Percentiles rank a stretch among this genome's conserved stretches.
Evolutionary conservation across 805 yeast genomes (phyloP).

Genomic region (Barnettozyma botsteinii): DNA sequence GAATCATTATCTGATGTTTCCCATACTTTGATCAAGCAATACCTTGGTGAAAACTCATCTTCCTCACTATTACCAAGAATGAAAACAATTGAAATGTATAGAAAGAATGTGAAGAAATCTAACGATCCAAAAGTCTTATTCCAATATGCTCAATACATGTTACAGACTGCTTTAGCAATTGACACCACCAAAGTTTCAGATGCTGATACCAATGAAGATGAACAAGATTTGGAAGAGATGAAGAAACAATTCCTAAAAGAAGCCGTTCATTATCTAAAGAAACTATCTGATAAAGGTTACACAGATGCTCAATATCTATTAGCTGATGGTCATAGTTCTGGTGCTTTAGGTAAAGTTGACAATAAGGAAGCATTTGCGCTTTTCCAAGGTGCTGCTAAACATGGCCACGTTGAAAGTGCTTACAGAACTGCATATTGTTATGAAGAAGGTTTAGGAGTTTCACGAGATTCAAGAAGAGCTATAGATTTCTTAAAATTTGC

Average conservation of each 20-base stretch:
- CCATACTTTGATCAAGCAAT: slow-evolving; percentile 46
- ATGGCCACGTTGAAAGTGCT: slow-evolving; percentile 87
- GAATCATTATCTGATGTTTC: slow-evolving; percentile 44
- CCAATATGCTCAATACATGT: slow-evolving; percentile 85
- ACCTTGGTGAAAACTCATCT: slow-evolving; percentile 44
- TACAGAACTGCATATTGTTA: slow-evolving; percentile 88
- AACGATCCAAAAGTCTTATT: slow-evolving; percentile 84
- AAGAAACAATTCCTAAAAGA: slow-evolving; percentile 65
- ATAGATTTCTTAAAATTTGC: slow-evolving; percentile 80
- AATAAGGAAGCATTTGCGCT: slow-evolving; percentile 67
- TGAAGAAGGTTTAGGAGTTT: slow-evolving; percentile 91
- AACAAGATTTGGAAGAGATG: slow-evolving; percentile 28
- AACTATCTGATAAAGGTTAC: slow-evolving; percentile 72
- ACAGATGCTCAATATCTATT: slow-evolving; percentile 87
- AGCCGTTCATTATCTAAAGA: slow-evolving; percentile 63
- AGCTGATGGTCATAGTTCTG: slow-evolving; percentile 85
- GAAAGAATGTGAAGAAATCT: slow-evolving; percentile 77
- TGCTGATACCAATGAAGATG: slow-evolving; percentile 25
- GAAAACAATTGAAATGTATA: slow-evolving; percentile 81
- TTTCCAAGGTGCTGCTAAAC: slow-evolving; percentile 89
- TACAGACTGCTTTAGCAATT: slow-evolving; percentile 73
- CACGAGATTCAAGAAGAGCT: slow-evolving; percentile 82
- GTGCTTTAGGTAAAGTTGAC: slow-evolving; percentile 77
- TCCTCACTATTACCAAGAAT: slow-evolving; percentile 60
- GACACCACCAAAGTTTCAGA: slow-evolving; percentile 23